Evolutionary conservation across 2,329 filamentous ascomycete genomes (phyloP).

Genomic region (Pseudogymnoascus sp.): DNA sequence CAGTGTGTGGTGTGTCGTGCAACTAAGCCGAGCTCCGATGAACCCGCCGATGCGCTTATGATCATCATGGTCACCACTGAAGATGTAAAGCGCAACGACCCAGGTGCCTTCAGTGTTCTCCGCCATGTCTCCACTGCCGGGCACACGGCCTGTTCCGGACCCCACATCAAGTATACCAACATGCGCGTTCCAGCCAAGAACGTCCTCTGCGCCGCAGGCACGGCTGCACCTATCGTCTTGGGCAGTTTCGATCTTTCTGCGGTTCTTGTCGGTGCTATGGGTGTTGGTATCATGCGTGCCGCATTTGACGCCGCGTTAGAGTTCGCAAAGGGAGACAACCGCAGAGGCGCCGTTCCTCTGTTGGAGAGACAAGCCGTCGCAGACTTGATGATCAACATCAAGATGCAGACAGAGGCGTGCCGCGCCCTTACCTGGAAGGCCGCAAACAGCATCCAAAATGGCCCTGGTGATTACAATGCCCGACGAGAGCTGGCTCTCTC

Average conservation of each 20-base stretch:
- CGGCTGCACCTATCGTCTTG: slow-evolving; percentile 37
- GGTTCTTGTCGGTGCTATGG: slow-evolving; percentile 47
- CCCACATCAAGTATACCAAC: slow-evolving; percentile 41
- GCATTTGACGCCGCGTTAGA: slow-evolving; percentile 44
- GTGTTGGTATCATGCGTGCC: slow-evolving; percentile 45
- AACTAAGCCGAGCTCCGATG: slow-evolving; percentile 25
- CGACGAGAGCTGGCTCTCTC: slow-evolving; percentile 40
- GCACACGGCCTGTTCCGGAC: slow-evolving; percentile 41
- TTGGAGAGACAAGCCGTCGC: slow-evolving; percentile 43
- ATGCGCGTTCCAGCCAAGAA: slow-evolving; percentile 42
- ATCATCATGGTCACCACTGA: slow-evolving; percentile 43
- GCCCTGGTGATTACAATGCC: slow-evolving; percentile 33
- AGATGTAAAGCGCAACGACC: slow-evolving; percentile 38
- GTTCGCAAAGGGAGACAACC: slow-evolving; percentile 41
- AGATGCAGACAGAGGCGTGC: slow-evolving; percentile 44
- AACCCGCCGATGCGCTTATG: slow-evolving; percentile 35
- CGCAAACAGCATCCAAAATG: slow-evolving; percentile 36
- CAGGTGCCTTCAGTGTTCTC: slow-evolving; percentile 39
- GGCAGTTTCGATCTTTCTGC: slow-evolving; percentile 37
- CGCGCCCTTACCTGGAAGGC: slow-evolving; percentile 47
- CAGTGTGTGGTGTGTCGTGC: slow-evolving; percentile 44
- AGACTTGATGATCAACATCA: slow-evolving; percentile 45
- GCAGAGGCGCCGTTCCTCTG: slow-evolving; percentile 39
- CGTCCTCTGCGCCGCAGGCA: slow-evolving; percentile 38
- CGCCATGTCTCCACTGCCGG: slow-evolving; percentile 39